A percentile compares a stretch with the other conserved stretches of the same genome.
phyloP scores from a whole-genome alignment of 2,329 filamentous ascomycete genomes.

The Fusarium pilosicola region DNA sequence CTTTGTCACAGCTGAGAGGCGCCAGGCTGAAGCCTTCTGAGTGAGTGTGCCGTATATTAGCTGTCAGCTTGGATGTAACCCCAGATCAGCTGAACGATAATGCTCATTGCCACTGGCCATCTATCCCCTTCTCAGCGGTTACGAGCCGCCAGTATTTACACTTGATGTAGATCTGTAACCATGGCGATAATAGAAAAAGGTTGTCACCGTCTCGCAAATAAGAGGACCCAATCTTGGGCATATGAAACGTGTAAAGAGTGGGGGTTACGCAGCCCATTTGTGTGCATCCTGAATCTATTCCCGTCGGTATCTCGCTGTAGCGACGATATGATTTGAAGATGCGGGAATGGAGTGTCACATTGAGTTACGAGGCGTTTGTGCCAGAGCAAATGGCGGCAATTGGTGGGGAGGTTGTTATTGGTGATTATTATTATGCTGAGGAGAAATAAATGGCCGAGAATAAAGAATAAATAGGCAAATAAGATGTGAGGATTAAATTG shows the following conservation, averaged over 20 bases:
- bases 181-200: constrained; percentile 3
- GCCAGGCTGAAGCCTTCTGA: constrained; percentile 9
- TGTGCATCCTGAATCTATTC: constrained; percentile 29
- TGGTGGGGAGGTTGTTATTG: background rate
- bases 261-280: constrained; percentile 20
- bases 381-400: constrained; percentile 8
- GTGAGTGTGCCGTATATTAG: background rate
- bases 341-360: constrained; percentile 29
- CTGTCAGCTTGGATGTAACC: constrained; percentile 32
- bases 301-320: constrained; percentile 27
- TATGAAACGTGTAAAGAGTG: constrained; percentile 30
- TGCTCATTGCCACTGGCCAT: constrained; percentile 6
- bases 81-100: constrained; percentile 22
- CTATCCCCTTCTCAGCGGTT: constrained; percentile 17
- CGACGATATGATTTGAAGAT: constrained; percentile 29
- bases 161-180: constrained; percentile 10
- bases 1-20: constrained; percentile 18
- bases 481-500: background rate
- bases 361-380: constrained; percentile 28
- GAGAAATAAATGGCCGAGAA: background rate
- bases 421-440: constrained; percentile 1
- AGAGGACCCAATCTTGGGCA: constrained; percentile 12
- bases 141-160: constrained; percentile 24
- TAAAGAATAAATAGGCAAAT: constrained; percentile 1
- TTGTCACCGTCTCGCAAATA: constrained; percentile 11